Percentiles rank a stretch among this genome's conserved stretches.
Conservation (phyloP, 1,139 yeast species). For the Blastobotrys capitulatus region DNA sequence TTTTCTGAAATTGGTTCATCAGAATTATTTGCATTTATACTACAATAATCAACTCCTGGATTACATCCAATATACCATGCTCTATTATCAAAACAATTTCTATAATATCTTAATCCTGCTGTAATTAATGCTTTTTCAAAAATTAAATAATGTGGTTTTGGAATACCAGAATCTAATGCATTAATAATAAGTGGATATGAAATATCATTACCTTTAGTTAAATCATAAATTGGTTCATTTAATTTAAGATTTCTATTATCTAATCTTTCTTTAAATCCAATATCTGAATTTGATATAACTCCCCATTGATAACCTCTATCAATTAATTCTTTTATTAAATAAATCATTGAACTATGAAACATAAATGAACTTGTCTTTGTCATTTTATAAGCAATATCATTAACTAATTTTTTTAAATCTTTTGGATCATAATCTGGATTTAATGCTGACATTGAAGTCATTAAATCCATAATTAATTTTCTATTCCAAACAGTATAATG, state of each 20-base stretch:
- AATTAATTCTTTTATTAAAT: slow-evolving; percentile 6
- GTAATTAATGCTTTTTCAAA: slow-evolving; percentile 10
- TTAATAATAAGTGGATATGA: slow-evolving; percentile 16
- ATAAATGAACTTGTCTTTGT: slow-evolving; percentile 1
- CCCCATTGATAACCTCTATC: slow-evolving; percentile 26
- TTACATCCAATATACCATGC: slow-evolving; percentile 8
- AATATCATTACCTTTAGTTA: neutral
- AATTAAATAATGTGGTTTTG: slow-evolving; percentile 19
- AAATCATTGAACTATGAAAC: slow-evolving; percentile 6
- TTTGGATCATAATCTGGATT: neutral
- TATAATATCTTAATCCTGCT: neutral
- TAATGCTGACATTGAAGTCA: neutral
- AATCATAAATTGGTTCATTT: slow-evolving; percentile 8
- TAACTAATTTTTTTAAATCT: slow-evolving; percentile 1
- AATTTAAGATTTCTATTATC: slow-evolving; percentile 6
- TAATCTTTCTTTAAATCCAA: slow-evolving; percentile 16
- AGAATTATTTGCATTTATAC: neutral
- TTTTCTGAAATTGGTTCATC: neutral
- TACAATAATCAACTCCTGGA: slow-evolving; percentile 3
- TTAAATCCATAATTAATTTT: neutral
- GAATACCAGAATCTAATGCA: slow-evolving; percentile 21
- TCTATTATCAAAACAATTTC: neutral
- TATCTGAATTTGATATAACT: slow-evolving; percentile 28
- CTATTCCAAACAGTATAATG: neutral
- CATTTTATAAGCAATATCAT: slow-evolving; percentile 1